Evolutionary conservation across 2,329 filamentous ascomycete genomes (phyloP).

Genomic region (Phyllosticta citribraziliensis): DNA sequence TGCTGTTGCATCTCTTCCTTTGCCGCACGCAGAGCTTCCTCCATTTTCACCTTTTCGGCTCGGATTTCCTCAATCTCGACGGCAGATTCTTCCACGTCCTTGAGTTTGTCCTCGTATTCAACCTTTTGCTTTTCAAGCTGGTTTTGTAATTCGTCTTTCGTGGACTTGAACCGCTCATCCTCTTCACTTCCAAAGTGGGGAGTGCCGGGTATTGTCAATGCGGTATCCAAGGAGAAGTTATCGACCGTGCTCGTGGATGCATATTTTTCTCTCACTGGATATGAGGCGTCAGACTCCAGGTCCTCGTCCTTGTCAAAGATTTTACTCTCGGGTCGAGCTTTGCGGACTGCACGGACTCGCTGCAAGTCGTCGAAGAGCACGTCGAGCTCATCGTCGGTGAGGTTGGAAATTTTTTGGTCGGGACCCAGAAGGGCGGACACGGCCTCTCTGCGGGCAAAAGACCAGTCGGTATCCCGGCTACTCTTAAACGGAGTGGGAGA

Average conservation of each 20-base stretch:
- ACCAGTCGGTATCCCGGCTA: slow-evolving; percentile 86
- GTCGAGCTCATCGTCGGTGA: slow-evolving; percentile 92
- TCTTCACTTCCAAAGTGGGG: slow-evolving; percentile 62
- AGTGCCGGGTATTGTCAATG: slow-evolving; percentile 87
- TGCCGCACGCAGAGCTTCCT: slow-evolving; percentile 63
- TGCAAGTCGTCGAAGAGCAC: slow-evolving; percentile 90
- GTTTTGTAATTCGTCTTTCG: slow-evolving; percentile 72
- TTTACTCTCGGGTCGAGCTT: slow-evolving; percentile 50
- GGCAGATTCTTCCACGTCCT: slow-evolving; percentile 62
- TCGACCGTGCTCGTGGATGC: slow-evolving; percentile 90
- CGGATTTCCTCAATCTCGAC: slow-evolving; percentile 76
- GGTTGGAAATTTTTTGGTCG: slow-evolving; percentile 80
- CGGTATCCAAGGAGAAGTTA: slow-evolving; percentile 91
- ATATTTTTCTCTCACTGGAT: slow-evolving; percentile 85
- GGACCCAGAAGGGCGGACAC: slow-evolving; percentile 79
- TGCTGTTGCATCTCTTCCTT: slow-evolving; percentile 87
- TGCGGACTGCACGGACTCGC: slow-evolving; percentile 72
- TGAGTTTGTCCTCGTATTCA: slow-evolving; percentile 69
- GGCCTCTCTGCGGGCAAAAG: slow-evolving; percentile 85
- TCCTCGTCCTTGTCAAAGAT: slow-evolving; percentile 64
- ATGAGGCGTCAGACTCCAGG: slow-evolving; percentile 79
- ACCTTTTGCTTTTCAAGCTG: slow-evolving; percentile 78
- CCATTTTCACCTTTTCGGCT: slow-evolving; percentile 76
- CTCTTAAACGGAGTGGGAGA: slow-evolving; percentile 64
- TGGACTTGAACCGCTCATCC: slow-evolving; percentile 65